Percentiles rank a stretch among this genome's conserved stretches.
Evolutionary conservation across 1,139 yeast genomes (phyloP).

Genomic region (Spencermartinsiella ligniputridi): DNA sequence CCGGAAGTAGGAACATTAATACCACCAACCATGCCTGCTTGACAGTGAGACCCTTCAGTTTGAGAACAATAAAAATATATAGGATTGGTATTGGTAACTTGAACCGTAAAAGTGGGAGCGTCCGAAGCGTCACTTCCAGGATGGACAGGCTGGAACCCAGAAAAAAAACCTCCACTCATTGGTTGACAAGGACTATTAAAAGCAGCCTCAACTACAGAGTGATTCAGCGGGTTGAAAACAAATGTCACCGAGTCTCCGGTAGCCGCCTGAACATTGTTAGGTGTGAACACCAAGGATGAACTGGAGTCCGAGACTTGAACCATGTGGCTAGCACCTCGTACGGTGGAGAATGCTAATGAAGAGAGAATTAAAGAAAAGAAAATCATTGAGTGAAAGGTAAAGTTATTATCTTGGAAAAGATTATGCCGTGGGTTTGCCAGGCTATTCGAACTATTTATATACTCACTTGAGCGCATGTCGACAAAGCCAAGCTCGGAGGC

Average conservation of each 20-base stretch:
- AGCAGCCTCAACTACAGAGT: neutral
- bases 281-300: constrained; percentile 2
- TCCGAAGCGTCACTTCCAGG: constrained; percentile 2
- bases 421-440: too few species aligned
- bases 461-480: too few species aligned
- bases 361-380: neutral
- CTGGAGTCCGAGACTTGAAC: constrained; percentile 3
- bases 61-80: constrained; percentile 3
- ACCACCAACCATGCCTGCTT: constrained; percentile 2
- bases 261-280: neutral
- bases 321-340: neutral
- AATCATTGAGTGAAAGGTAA: too few species aligned
- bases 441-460: too few species aligned
- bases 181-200: constrained; percentile 1
- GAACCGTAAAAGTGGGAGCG: constrained; percentile 1
- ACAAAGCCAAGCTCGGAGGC: too few species aligned
- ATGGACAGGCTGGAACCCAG: constrained; percentile 1
- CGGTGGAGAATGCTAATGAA: neutral
- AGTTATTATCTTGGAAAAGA: too few species aligned
- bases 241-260: neutral
- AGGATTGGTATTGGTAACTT: neutral
- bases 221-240: constrained; percentile 5
- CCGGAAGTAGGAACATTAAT: constrained; percentile 1
- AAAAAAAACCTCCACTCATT: constrained; percentile 3
- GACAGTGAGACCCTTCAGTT: constrained; percentile 3